These are phyloP conservation scores for Ascocoryne sarcoides DNA, from an alignment of 2,329 filamentous ascomycete species.

Conservation along the genomic window DNA sequence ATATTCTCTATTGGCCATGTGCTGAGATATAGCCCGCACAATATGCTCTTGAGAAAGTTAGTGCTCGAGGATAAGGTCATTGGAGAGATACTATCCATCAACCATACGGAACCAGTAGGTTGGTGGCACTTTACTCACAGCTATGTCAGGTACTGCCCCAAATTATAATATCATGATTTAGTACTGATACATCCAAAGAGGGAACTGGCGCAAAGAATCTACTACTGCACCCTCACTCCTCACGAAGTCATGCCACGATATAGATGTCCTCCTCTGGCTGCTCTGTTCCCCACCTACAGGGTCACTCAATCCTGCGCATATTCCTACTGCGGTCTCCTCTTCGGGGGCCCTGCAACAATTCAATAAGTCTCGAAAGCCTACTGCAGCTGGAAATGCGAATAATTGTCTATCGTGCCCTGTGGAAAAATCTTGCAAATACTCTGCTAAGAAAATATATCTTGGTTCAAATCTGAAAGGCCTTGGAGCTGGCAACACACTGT, in stretches of 20 bases:
- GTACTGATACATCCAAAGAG: constrained; percentile 37
- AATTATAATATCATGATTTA: background rate
- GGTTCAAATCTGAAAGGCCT: constrained; percentile 45
- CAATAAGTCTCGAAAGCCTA: constrained; percentile 65
- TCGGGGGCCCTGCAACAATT: constrained; percentile 73
- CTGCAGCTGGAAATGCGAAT: constrained; percentile 63
- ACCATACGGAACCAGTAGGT: constrained; percentile 90
- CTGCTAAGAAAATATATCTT: constrained; percentile 63
- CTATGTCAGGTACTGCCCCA: constrained; percentile 55
- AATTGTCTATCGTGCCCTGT: constrained; percentile 79
- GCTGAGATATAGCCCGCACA: constrained; percentile 85
- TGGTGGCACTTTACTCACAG: constrained; percentile 94
- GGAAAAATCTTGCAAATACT: constrained; percentile 72
- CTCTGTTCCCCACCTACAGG: constrained; percentile 53
- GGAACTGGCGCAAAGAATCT: constrained; percentile 84
- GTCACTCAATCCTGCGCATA: constrained; percentile 46
- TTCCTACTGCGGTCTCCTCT: constrained; percentile 69
- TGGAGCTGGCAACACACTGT: constrained; percentile 56
- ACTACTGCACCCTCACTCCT: constrained; percentile 73
- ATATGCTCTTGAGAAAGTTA: constrained; percentile 72
- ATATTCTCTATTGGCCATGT: constrained; percentile 94
- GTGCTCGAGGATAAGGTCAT: constrained; percentile 67
- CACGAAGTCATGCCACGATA: constrained; percentile 94
- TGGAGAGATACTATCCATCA: constrained; percentile 75
- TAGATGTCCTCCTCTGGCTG: constrained; percentile 88